Base-by-base conservation (phyloP, 169 alveolate species). In the Cryptosporidium sp. region DNA sequence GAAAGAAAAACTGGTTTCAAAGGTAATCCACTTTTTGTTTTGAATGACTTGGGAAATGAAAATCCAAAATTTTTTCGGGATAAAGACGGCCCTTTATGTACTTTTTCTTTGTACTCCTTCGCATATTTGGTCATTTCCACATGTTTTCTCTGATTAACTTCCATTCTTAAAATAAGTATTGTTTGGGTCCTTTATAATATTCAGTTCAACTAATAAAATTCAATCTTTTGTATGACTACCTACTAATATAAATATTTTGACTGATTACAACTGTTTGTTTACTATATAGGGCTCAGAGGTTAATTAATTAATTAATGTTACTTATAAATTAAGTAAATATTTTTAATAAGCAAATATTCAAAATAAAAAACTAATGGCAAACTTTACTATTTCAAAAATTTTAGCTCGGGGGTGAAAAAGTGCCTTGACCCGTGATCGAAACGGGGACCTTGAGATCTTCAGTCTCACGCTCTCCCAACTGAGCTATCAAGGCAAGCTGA, bases 391-490 rank as follows among this genome's bases (percentile, higher is more conserved):
- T 26, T 12, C 18, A 26, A 23, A 41, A 52, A n/a, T n/a, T 14
- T 52, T 9, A 23, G 21, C 58, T 18, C 29, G 12, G 26, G 35
- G 39, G n/a, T 5, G 45, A 92, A 94, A 91, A 91, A 84, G 73
- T 97, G 99, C 99, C 98, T 95, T 94, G 97, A 95, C 98, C 98
- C 96, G 98, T 98, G 98, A 96, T 97, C 98, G 99, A 97, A 96
- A 98, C 99, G 95, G 98, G 98, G 99, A 96, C 99, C 98, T 97
- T 96, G 94, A 97, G 99, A 97, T 95, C 99, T 97, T 97, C 99
- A 97, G 98, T 97, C 99, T 97, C 96, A 96, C 98, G 99, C 99
- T 97, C 99, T 97, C 98, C 99, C 99, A 96, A 96, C 98, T 97
- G 99, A 97, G 99, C 99, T 97, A 97, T 92, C 97, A 93, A 96